Evolutionary conservation across 169 alveolate species (phyloP).

Genomic region (Sarcocystis neurona): DNA sequence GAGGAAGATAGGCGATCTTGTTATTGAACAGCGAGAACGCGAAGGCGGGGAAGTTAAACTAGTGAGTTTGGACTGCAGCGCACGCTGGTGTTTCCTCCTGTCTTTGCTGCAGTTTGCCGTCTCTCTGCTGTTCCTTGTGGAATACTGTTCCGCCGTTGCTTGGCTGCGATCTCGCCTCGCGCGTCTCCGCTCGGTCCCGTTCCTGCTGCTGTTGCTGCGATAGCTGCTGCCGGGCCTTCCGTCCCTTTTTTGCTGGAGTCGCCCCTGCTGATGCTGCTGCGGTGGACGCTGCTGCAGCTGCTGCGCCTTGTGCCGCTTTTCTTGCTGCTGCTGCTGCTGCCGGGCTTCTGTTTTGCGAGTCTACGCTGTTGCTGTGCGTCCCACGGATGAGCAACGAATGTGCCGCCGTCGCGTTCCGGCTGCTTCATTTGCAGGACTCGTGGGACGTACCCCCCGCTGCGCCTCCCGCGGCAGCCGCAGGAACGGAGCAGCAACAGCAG

Average conservation of each 20-base stretch:
- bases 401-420: background rate
- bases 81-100: background rate
- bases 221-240: no score
- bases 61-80: background rate
- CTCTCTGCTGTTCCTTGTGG: background rate
- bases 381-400: background rate
- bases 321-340: background rate
- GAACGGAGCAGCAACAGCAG: background rate
- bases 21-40: constrained; percentile 84
- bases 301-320: background rate
- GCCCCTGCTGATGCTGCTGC: background rate
- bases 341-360: background rate
- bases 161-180: background rate
- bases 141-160: background rate
- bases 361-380: background rate
- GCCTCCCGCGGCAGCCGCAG: background rate
- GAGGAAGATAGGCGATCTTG: constrained; percentile 90
- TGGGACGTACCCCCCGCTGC: background rate
- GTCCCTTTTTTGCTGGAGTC: background rate
- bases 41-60: constrained; percentile 59
- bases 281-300: background rate
- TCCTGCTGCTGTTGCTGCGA: background rate
- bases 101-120: background rate
- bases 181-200: background rate
- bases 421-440: background rate